Percentiles rank a stretch among this genome's conserved stretches.
Evolutionary conservation across 202 grass and related monocot species (phyloP).

Genomic region (Zoysia matrella): DNA sequence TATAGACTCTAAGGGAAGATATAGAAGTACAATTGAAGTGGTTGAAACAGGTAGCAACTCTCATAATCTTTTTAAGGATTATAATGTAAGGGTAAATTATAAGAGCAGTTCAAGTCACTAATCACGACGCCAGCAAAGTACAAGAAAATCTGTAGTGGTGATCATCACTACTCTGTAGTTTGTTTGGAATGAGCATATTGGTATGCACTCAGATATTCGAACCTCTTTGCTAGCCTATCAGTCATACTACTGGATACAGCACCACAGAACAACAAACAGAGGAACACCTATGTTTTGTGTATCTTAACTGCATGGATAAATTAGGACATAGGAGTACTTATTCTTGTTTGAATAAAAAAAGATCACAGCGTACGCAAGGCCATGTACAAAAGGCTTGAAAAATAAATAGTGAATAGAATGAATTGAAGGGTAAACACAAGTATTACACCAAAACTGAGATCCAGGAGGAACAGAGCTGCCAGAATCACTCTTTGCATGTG

Average conservation of each 20-base stretch:
- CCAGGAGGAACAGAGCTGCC: constrained; percentile 1
- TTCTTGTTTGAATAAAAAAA: constrained; percentile 13
- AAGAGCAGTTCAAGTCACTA: constrained; percentile 15
- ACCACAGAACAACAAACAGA: neutral
- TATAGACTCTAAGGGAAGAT: constrained; percentile 15
- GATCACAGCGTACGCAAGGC: neutral
- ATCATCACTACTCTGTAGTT: neutral
- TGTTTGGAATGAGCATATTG: neutral
- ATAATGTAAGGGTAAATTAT: neutral
- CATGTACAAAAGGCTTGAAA: neutral
- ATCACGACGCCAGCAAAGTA: neutral
- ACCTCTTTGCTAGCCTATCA: neutral
- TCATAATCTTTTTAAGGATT: neutral
- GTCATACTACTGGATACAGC: neutral
- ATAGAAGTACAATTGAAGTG: neutral
- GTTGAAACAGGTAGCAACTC: neutral
- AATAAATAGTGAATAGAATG: constrained; percentile 4
- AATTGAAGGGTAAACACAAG: neutral
- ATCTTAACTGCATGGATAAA: neutral
- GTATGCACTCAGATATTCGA: constrained; percentile 9
- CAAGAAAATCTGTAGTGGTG: neutral
- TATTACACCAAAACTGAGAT: constrained; percentile 8
- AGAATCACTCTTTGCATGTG: neutral
- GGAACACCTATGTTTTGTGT: neutral
- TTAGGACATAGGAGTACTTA: neutral